Percentiles rank a stretch among this genome's conserved stretches.
Conservation (phyloP, 208 protist species). For the Borovskyia barvae region DNA sequence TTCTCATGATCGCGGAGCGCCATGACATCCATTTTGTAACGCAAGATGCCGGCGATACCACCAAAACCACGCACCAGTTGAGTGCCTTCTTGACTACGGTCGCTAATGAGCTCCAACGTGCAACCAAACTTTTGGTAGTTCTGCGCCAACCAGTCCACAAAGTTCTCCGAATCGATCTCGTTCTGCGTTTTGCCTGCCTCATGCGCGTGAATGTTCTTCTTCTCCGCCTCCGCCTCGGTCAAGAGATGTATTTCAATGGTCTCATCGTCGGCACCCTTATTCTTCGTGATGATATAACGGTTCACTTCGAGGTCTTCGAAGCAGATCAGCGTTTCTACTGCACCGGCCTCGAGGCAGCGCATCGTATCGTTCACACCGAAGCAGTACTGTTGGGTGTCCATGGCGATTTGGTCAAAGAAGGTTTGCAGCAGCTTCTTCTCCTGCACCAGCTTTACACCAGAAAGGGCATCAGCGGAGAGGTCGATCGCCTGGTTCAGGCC, state of each 20-base stretch:
- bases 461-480: constrained; percentile 93
- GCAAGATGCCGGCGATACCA: constrained; percentile 94
- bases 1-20: constrained; percentile 88
- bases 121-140: constrained; percentile 99
- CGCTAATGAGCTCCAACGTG: constrained; percentile 93
- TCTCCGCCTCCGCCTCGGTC: constrained; percentile 68
- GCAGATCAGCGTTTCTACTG: constrained; percentile 98
- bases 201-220: constrained; percentile 79
- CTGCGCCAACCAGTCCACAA: constrained; percentile 98
- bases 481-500: constrained; percentile 99
- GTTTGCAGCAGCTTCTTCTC: constrained; percentile 99
- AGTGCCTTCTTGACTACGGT: constrained; percentile 96
- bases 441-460: constrained; percentile 99
- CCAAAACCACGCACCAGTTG: constrained; percentile 99
- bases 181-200: constrained; percentile 83
- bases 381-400: constrained; percentile 98
- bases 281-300: constrained; percentile 88
- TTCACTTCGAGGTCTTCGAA: constrained; percentile 97
- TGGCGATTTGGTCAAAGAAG: constrained; percentile 99
- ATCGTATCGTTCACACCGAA: constrained; percentile 98
- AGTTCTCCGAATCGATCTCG: constrained; percentile 89
- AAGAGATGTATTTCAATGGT: constrained; percentile 55
- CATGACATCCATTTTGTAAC: constrained; percentile 91
- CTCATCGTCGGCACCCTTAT: constrained; percentile 81
- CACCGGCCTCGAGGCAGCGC: constrained; percentile 96